A percentile compares a stretch with the other conserved stretches of the same genome.
Conservation (phyloP, 2,329 filamentous ascomycete genomes). For the Fusarium chaquense region DNA sequence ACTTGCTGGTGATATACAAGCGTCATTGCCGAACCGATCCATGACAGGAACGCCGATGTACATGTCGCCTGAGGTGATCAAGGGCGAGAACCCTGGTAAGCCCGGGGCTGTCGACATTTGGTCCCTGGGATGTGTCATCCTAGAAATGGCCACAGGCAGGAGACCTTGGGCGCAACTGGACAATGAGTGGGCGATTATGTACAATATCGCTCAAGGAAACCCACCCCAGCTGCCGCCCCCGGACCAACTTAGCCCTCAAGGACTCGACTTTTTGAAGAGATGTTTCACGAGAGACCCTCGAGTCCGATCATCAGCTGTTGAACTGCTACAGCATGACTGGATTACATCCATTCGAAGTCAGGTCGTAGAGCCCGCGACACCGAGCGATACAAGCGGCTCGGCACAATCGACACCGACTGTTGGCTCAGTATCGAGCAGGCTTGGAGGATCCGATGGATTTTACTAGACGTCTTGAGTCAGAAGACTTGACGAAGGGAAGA, state of each 20-base stretch:
- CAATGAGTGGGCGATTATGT: constrained; percentile 99
- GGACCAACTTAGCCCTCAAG: constrained; percentile 86
- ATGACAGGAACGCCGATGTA: constrained; percentile 99
- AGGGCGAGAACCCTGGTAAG: constrained; percentile 82
- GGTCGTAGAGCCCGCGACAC: constrained; percentile 73
- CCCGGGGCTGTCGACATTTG: constrained; percentile 93
- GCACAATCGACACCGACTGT: constrained; percentile 53
- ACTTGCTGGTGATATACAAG: constrained; percentile 71
- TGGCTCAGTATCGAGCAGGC: constrained; percentile 48
- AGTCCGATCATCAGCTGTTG: constrained; percentile 83
- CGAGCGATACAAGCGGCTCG: constrained; percentile 66
- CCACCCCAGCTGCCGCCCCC: constrained; percentile 83
- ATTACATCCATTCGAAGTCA: constrained; percentile 74
- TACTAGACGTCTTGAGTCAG: constrained; percentile 38
- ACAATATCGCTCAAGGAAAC: constrained; percentile 98
- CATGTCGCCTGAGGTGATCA: constrained; percentile 99
- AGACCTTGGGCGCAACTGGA: constrained; percentile 95
- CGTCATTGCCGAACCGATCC: constrained; percentile 79
- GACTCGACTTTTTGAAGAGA: constrained; percentile 87
- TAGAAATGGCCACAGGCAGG: constrained; percentile 96
- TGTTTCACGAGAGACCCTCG: constrained; percentile 90
- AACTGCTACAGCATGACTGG: constrained; percentile 96
- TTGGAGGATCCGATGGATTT: constrained; percentile 50
- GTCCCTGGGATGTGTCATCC: constrained; percentile 95
- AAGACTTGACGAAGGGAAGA: neutral